Evolutionary conservation across 352 stramenopile species (phyloP).

Genomic region (Globisporangium canariense): DNA sequence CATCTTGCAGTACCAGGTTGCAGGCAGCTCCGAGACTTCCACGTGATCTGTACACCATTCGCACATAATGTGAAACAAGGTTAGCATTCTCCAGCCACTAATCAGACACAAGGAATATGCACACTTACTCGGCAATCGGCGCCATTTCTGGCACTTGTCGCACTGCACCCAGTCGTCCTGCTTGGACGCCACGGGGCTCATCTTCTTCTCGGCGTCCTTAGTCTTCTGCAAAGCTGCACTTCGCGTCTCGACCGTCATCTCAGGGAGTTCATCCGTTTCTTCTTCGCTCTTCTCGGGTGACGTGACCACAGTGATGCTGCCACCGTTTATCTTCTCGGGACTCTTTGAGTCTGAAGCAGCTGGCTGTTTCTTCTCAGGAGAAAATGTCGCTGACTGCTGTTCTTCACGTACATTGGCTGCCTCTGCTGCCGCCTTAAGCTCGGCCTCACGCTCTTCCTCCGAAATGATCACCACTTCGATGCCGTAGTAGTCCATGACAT

Average conservation of each 20-base stretch:
- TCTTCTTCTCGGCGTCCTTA: constrained; percentile 41
- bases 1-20: constrained; percentile 86
- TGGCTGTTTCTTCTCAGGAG: constrained; percentile 18
- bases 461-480: constrained; percentile 72
- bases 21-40: constrained; percentile 69
- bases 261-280: constrained; percentile 15
- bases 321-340: constrained; percentile 16
- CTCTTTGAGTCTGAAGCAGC: constrained; percentile 13
- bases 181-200: constrained; percentile 55
- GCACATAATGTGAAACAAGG: neutral
- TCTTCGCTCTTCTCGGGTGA: constrained; percentile 16
- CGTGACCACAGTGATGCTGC: neutral
- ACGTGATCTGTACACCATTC: constrained; percentile 50
- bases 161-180: constrained; percentile 86
- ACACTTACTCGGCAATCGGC: constrained; percentile 66
- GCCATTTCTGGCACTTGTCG: constrained; percentile 85
- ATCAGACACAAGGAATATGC: constrained; percentile 2
- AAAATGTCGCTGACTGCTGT: constrained; percentile 7
- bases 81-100: neutral
- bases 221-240: constrained; percentile 48
- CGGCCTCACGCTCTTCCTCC: constrained; percentile 40
- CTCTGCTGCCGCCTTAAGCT: neutral
- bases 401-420: neutral
- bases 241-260: constrained; percentile 51
- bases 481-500: constrained; percentile 76